Conservation (phyloP, 768 basidiomycete species). For the Vishniacozyma victoriae region DNA sequence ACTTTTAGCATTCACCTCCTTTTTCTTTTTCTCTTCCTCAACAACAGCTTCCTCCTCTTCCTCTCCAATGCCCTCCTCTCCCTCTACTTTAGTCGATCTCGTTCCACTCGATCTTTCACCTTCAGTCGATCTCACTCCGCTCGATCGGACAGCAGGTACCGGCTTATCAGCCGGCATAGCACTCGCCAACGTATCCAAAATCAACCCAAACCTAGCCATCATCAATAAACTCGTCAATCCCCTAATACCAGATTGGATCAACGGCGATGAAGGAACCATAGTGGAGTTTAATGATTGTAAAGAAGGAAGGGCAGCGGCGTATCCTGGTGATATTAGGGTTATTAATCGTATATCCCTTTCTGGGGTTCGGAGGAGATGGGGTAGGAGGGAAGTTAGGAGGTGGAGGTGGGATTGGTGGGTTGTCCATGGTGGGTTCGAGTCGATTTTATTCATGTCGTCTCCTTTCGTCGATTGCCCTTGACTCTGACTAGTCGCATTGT, state of each 20-base stretch:
- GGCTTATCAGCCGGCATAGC: no score
- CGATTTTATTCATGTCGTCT: neutral
- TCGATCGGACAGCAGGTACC: no score
- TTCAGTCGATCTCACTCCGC: no score
- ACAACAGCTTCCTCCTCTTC: conserved; percentile 50
- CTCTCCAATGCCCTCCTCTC: conserved; percentile 38
- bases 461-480: neutral
- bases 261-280: conserved; percentile 47
- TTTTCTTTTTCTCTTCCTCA: conserved; percentile 47
- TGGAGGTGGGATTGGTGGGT: conserved; percentile 55
- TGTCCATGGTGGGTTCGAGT: conserved; percentile 19
- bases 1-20: conserved; percentile 33
- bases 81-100: conserved; percentile 45
- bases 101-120: no score
- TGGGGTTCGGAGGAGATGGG: conserved; percentile 68
- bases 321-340: conserved; percentile 80
- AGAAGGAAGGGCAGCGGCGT: conserved; percentile 67
- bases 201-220: conserved; percentile 73
- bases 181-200: conserved; percentile 71
- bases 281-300: conserved; percentile 45
- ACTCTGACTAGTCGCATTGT: neutral
- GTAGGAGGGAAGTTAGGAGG: conserved; percentile 70
- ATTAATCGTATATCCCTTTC: conserved; percentile 88
- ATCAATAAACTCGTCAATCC: conserved; percentile 32
- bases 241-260: conserved; percentile 54